Percentiles rank a stretch among this genome's conserved stretches.
Evolutionary conservation across 306 rosid genomes (phyloP).

Genomic region (Neltuma alba): DNA sequence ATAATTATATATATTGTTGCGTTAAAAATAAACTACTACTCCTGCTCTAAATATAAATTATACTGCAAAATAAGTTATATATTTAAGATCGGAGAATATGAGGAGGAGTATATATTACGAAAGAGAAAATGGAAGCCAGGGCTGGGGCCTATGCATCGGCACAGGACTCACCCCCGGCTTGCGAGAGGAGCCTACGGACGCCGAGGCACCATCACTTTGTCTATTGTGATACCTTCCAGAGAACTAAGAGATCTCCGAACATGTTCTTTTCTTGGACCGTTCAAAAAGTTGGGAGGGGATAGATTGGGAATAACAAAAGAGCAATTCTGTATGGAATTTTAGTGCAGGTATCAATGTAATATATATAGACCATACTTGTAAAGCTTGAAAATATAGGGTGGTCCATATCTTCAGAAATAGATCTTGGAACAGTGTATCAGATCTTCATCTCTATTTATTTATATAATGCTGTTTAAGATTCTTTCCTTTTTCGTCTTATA

Average conservation of each 20-base stretch:
- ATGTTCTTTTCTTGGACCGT: not conserved
- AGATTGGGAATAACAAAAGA: not conserved
- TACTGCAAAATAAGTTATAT: too few species aligned
- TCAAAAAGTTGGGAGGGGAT: not conserved
- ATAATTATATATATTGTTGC: not conserved
- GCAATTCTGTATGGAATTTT: not conserved
- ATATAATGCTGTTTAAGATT: not conserved
- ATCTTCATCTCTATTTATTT: not conserved
- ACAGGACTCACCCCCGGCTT: too few species aligned
- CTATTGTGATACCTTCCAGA: not conserved
- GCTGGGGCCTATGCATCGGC: too few species aligned
- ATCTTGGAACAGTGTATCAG: not conserved
- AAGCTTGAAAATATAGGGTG: not conserved
- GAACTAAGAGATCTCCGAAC: not conserved
- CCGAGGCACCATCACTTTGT: too few species aligned
- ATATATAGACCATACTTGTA: not conserved
- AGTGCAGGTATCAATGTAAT: not conserved
- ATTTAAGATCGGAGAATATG: too few species aligned
- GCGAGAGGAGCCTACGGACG: too few species aligned
- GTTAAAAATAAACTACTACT: not conserved
- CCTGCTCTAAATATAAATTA: too few species aligned
- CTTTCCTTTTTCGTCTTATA: not conserved
- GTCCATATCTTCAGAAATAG: not conserved
- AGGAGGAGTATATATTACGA: too few species aligned
- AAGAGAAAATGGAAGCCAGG: not conserved